These are phyloP conservation scores for Cyclotella distinguenda DNA, from an alignment of 108 stramenopile genomes.

Conservation along the genomic window DNA sequence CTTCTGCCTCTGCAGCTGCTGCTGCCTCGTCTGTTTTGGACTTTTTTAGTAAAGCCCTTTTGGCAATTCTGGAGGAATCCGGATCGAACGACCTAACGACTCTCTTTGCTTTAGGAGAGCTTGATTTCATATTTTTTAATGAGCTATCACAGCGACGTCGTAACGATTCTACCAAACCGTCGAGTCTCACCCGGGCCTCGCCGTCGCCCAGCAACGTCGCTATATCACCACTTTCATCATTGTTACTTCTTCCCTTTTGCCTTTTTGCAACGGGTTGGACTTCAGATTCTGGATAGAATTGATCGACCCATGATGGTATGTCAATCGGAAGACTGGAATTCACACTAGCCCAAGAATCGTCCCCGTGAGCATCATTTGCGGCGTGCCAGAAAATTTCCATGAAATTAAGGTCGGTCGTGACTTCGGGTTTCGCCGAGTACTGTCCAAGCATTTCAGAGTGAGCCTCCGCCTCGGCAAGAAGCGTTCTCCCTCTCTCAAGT, in stretches of 20 bases:
- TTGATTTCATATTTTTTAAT: neutral
- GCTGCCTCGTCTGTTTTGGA: constrained; percentile 17
- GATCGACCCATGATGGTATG: constrained; percentile 8
- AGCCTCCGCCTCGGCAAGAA: constrained; percentile 20
- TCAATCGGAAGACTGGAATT: constrained; percentile 7
- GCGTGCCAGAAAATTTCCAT: constrained; percentile 11
- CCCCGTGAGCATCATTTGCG: neutral
- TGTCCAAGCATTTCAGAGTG: constrained; percentile 25
- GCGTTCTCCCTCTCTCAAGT: constrained; percentile 22
- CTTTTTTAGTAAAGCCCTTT: constrained; percentile 23
- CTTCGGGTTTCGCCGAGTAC: constrained; percentile 1
- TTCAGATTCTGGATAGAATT: neutral
- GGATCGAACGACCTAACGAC: constrained; percentile 24
- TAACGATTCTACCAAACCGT: constrained; percentile 6
- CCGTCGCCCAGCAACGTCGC: constrained; percentile 8
- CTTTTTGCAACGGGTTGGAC: neutral
- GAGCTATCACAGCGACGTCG: constrained; percentile 6
- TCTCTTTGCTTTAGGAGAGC: constrained; percentile 3
- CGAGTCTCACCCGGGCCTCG: constrained; percentile 12
- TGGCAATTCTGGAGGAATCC: constrained; percentile 20
- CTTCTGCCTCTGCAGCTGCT: constrained; percentile 15
- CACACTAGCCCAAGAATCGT: too few species aligned
- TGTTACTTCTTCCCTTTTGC: neutral
- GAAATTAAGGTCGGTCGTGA: neutral
- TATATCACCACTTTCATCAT: neutral